These are phyloP conservation scores for Penicillium sp. DNA, from an alignment of 2,329 filamentous ascomycete species.

Conservation along the genomic window DNA sequence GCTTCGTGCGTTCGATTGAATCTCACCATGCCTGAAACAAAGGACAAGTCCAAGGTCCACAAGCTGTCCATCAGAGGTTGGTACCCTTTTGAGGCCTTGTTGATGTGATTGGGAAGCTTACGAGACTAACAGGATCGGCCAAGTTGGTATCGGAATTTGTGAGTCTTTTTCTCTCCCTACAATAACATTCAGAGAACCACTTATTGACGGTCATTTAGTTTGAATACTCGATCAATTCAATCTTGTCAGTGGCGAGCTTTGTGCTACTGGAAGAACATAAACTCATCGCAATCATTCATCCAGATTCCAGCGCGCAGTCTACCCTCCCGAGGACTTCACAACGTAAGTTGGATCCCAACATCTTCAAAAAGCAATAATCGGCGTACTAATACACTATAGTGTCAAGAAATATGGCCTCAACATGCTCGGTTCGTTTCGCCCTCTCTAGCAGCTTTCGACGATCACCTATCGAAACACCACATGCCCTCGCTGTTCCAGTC, in stretches of 20 bases:
- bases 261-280: not conserved
- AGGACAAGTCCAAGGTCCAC: constrained; percentile 85
- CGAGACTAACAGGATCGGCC: constrained; percentile 62
- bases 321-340: constrained; percentile 96
- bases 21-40: constrained; percentile 53
- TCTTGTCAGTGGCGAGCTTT: constrained; percentile 67
- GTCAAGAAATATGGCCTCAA: constrained; percentile 99
- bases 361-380: not conserved
- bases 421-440: constrained; percentile 73
- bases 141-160: constrained; percentile 96
- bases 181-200: constrained; percentile 1
- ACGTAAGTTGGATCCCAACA: constrained; percentile 62
- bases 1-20: not conserved
- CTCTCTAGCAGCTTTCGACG: not conserved
- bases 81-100: not conserved
- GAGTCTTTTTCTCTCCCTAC: constrained; percentile 47
- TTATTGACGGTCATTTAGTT: constrained; percentile 61
- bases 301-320: constrained; percentile 81
- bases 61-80: constrained; percentile 73
- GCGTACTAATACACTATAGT: constrained; percentile 38
- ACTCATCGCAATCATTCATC: constrained; percentile 30
- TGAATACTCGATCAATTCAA: constrained; percentile 97
- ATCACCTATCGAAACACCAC: not conserved
- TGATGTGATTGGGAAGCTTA: constrained; percentile 35
- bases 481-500: not conserved